These are phyloP conservation scores for Colletotrichum gloeosporioides DNA, from an alignment of 2,329 filamentous ascomycete genomes.

Conservation along the genomic window DNA sequence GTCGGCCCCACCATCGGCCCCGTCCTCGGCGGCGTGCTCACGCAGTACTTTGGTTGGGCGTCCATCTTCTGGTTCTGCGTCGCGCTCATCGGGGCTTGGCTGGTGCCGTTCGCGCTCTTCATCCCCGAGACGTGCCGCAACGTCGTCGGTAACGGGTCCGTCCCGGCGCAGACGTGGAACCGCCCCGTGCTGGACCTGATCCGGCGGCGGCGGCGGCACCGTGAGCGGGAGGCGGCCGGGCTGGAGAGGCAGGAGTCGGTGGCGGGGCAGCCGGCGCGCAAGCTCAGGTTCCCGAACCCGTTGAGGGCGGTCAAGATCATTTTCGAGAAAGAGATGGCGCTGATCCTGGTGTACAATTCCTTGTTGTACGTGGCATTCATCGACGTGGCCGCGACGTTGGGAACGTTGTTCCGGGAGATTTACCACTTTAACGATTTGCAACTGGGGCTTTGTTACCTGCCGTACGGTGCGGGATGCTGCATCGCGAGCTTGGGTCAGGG, in stretches of 20 bases:
- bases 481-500: conserved; percentile 60
- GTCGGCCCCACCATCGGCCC: conserved; percentile 62
- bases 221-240: neutral
- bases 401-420: conserved; percentile 55
- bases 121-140: conserved; percentile 66
- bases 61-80: conserved; percentile 73
- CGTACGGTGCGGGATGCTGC: conserved; percentile 57
- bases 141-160: conserved; percentile 67
- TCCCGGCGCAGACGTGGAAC: conserved; percentile 64
- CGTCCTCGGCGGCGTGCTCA: conserved; percentile 68
- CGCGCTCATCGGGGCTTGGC: conserved; percentile 55
- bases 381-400: conserved; percentile 56
- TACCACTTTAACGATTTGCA: conserved; percentile 57
- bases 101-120: conserved; percentile 59
- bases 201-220: conserved; percentile 34
- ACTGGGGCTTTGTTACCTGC: conserved; percentile 60
- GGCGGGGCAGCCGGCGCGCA: conserved; percentile 39
- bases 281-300: conserved; percentile 61
- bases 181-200: conserved; percentile 59
- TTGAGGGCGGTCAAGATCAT: conserved; percentile 59
- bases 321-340: conserved; percentile 62
- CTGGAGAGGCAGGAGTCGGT: conserved; percentile 30
- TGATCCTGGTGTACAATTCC: conserved; percentile 58
- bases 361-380: conserved; percentile 63
- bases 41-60: conserved; percentile 70